These are phyloP conservation scores for Phytophthora pini DNA, from an alignment of 352 stramenopile species.

Conservation along the genomic window DNA sequence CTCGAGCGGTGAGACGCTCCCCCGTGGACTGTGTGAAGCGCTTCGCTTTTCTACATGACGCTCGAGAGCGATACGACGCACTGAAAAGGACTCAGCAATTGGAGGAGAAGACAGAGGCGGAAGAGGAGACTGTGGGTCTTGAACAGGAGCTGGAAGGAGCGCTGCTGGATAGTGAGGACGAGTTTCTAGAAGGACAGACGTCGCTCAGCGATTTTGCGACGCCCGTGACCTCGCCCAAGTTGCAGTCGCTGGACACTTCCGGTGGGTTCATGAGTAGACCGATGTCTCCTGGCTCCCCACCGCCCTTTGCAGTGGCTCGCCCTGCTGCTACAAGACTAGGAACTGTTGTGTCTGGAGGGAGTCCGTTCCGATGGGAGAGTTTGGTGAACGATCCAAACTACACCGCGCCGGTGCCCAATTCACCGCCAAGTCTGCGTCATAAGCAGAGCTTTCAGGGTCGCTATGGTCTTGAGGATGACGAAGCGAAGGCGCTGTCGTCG, in stretches of 20 bases:
- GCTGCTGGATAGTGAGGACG: conserved; percentile 37
- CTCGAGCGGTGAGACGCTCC: conserved; percentile 55
- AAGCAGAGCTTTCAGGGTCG: conserved; percentile 39
- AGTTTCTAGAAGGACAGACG: conserved; percentile 46
- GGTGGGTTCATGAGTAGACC: conserved; percentile 53
- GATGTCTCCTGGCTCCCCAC: conserved; percentile 62
- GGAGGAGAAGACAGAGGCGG: conserved; percentile 22
- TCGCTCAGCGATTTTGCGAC: conserved; percentile 72
- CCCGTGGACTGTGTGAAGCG: conserved; percentile 86
- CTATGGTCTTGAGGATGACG: conserved; percentile 55
- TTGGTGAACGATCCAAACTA: conserved; percentile 69
- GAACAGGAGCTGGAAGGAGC: conserved; percentile 31
- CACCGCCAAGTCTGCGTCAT: conserved; percentile 43
- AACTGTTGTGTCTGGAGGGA: conserved; percentile 30
- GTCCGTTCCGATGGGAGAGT: conserved; percentile 75
- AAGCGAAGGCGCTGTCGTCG: conserved; percentile 33
- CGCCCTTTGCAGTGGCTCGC: conserved; percentile 67
- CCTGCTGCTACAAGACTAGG: conserved; percentile 15
- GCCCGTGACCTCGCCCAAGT: conserved; percentile 61
- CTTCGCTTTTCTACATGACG: conserved; percentile 72
- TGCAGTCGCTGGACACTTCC: conserved; percentile 62
- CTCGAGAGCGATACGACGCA: conserved; percentile 42
- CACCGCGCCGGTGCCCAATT: conserved; percentile 59
- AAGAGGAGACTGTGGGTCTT: conserved; percentile 8
- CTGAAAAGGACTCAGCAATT: conserved; percentile 21